A percentile compares a stretch with the other conserved stretches of the same genome.
Conservation (phyloP, 2,329 filamentous ascomycete genomes). For the Penicillium hesseltinei region DNA sequence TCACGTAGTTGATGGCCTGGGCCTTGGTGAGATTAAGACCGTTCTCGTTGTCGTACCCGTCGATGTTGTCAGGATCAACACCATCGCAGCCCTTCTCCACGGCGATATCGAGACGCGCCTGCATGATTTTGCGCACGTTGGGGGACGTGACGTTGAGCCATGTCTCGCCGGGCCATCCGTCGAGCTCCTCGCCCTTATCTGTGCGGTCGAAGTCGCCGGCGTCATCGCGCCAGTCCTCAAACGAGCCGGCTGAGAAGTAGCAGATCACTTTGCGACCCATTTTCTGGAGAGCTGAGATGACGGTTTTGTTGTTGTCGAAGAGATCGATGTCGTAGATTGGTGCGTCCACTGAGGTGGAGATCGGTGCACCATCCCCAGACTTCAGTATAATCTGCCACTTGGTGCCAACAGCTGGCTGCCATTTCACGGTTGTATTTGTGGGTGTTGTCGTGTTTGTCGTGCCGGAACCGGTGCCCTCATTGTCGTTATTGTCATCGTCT, state of each 20-base stretch:
- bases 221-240: conserved; percentile 63
- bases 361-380: conserved; percentile 17
- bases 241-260: conserved; percentile 72
- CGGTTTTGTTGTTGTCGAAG: conserved; percentile 52
- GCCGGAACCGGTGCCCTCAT: conserved; percentile 24
- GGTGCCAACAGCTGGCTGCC: conserved; percentile 54
- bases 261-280: conserved; percentile 64
- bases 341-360: conserved; percentile 50
- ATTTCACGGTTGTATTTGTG: conserved; percentile 37
- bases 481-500: conserved; percentile 26
- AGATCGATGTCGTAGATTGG: conserved; percentile 62
- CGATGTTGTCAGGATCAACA: conserved; percentile 70
- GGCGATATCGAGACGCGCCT: conserved; percentile 58
- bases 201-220: conserved; percentile 51
- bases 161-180: conserved; percentile 65
- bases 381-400: conserved; percentile 64
- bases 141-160: conserved; percentile 62
- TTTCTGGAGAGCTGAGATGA: conserved; percentile 50
- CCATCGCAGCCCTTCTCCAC: conserved; percentile 63
- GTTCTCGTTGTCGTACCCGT: conserved; percentile 64
- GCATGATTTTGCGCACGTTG: conserved; percentile 65
- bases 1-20: conserved; percentile 59
- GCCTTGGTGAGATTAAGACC: conserved; percentile 58
- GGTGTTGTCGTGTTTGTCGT: conserved; percentile 21
- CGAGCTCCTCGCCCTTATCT: conserved; percentile 59